These are phyloP conservation scores for Stagonosporopsis cucurbitacearum DNA, from an alignment of 2,329 filamentous ascomycete genomes.

Conservation along the genomic window DNA sequence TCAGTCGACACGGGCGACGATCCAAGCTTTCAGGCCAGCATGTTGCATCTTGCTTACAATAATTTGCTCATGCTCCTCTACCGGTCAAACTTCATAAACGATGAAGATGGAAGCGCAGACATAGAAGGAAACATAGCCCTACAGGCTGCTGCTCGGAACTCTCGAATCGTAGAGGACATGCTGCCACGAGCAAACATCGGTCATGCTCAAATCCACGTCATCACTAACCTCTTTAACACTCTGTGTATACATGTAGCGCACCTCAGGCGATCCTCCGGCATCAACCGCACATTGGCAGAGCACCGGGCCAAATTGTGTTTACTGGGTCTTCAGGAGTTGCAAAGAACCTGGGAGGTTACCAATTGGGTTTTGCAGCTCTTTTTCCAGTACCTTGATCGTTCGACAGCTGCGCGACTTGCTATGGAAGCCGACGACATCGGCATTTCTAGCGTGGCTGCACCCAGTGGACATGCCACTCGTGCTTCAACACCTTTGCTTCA, in stretches of 20 bases:
- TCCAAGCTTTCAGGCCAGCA: slow-evolving; percentile 47
- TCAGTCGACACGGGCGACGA: slow-evolving; percentile 38
- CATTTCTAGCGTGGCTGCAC: slow-evolving; percentile 20
- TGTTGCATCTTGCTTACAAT: slow-evolving; percentile 56
- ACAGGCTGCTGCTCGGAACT: slow-evolving; percentile 55
- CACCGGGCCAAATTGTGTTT: slow-evolving; percentile 58
- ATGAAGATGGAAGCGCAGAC: slow-evolving; percentile 41
- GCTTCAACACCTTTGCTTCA: slow-evolving; percentile 7
- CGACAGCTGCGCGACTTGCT: slow-evolving; percentile 51
- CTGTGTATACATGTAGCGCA: slow-evolving; percentile 58
- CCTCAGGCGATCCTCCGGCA: slow-evolving; percentile 48
- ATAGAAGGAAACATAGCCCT: slow-evolving; percentile 51
- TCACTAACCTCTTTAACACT: slow-evolving; percentile 57
- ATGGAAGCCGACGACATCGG: slow-evolving; percentile 37
- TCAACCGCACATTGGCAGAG: slow-evolving; percentile 55
- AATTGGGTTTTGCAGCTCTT: slow-evolving; percentile 59
- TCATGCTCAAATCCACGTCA: slow-evolving; percentile 56
- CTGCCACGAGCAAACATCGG: slow-evolving; percentile 53
- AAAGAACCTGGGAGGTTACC: slow-evolving; percentile 58
- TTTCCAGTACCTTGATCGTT: slow-evolving; percentile 56
- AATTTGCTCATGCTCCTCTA: slow-evolving; percentile 57
- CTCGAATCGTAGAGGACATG: slow-evolving; percentile 58
- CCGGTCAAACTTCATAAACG: slow-evolving; percentile 52
- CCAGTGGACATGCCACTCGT: slow-evolving; percentile 13
- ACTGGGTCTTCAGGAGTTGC: slow-evolving; percentile 56